A percentile compares a stretch with the other conserved stretches of the same genome.
phyloP scores from a whole-genome alignment of 1,284 basidiomycete genomes.

The Malassezia restricta region DNA sequence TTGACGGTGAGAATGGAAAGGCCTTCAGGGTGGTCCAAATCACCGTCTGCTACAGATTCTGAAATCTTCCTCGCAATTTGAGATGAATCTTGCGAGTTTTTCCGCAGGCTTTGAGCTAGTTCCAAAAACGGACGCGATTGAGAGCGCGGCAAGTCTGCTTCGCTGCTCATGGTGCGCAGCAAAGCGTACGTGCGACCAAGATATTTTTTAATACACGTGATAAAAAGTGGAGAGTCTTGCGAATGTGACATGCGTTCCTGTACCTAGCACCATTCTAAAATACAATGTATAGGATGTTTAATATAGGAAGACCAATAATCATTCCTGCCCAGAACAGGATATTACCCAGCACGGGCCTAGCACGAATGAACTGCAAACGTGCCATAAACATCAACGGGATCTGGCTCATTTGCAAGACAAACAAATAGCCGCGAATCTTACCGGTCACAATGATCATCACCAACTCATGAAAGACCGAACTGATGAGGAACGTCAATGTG shows the following conservation, averaged over 20 bases:
- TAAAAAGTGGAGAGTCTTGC: not conserved
- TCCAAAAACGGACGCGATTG: not conserved
- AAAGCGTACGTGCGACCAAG: not conserved
- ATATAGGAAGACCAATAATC: constrained; percentile 71
- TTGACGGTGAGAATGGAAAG: constrained; percentile 83
- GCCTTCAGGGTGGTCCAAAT: constrained; percentile 51
- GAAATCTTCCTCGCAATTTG: not conserved
- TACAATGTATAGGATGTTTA: constrained; percentile 63
- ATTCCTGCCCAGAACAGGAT: constrained; percentile 82
- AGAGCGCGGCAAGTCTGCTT: not conserved
- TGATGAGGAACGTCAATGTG: constrained; percentile 69
- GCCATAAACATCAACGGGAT: constrained; percentile 78
- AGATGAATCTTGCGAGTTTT: not conserved
- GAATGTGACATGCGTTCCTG: not conserved
- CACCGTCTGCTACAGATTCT: not conserved
- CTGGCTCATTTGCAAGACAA: constrained; percentile 62
- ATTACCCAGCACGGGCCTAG: constrained; percentile 39
- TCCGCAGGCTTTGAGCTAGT: not conserved
- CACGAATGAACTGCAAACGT: constrained; percentile 49
- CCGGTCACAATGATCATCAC: constrained; percentile 64
- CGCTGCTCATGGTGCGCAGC: not conserved
- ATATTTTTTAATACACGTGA: constrained; percentile 6
- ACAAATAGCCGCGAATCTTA: constrained; percentile 44
- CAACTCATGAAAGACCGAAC: constrained; percentile 63
- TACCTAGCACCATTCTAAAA: constrained; percentile 14